Percentiles rank a stretch among this genome's conserved stretches.
These are phyloP conservation scores for Chlamydomonas incerta DNA, from an alignment of 139 green algal species.

Conservation along the genomic window DNA sequence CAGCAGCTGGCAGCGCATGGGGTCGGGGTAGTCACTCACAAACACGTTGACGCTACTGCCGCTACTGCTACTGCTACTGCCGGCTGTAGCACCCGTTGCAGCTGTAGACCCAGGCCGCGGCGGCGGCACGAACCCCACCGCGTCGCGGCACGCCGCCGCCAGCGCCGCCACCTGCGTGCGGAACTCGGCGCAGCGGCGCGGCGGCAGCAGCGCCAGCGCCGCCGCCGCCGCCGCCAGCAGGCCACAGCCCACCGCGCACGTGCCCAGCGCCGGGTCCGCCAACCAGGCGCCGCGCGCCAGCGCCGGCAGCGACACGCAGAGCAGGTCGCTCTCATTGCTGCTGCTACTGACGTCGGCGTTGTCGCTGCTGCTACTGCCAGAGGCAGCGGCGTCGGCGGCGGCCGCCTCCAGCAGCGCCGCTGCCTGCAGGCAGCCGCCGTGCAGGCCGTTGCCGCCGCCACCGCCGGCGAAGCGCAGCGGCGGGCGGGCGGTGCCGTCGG, in stretches of 20 bases:
- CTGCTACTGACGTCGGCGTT: not conserved
- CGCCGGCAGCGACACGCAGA: not conserved
- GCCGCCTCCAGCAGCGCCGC: constrained; percentile 56
- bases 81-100: not conserved
- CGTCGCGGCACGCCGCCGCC: not conserved
- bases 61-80: not conserved
- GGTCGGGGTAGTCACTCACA: constrained; percentile 36
- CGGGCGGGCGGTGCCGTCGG: not conserved
- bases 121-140: constrained; percentile 1
- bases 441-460: constrained; percentile 57
- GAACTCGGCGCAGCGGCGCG: constrained; percentile 9
- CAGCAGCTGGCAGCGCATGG: constrained; percentile 51
- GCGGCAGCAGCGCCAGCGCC: constrained; percentile 30
- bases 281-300: constrained; percentile 42
- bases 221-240: constrained; percentile 8
- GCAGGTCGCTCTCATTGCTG: not conserved
- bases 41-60: not conserved
- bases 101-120: not conserved
- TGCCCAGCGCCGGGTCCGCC: constrained; percentile 15
- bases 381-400: not conserved
- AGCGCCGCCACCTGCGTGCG: not conserved
- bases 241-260: constrained; percentile 1
- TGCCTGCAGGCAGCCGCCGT: constrained; percentile 76
- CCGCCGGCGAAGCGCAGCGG: not conserved
- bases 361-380: not conserved